Conservation (phyloP, 192 early-diverging fungal genomes). For the Backusella mclennaniae region DNA sequence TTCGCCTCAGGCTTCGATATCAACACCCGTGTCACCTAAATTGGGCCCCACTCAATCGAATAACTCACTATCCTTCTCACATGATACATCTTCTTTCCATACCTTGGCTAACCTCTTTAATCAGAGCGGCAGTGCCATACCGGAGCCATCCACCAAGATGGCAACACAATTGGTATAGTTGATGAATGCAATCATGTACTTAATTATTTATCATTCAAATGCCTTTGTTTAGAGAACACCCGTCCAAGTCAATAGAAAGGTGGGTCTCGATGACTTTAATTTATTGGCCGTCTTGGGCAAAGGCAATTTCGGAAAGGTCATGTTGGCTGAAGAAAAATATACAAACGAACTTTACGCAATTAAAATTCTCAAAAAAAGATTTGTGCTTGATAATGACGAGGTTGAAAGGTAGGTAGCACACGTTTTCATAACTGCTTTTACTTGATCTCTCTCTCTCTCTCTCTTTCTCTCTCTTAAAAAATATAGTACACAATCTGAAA, state of each 20-base stretch:
- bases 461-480: background rate
- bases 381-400: constrained; percentile 97
- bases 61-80: background rate
- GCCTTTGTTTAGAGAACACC: constrained; percentile 21
- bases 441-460: too few relatives aligned
- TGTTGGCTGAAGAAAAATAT: constrained; percentile 93
- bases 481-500: constrained; percentile 82
- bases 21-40: constrained; percentile 1
- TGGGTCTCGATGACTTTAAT: constrained; percentile 90
- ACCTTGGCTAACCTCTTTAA: background rate
- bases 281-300: constrained; percentile 95
- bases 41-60: background rate
- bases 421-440: background rate
- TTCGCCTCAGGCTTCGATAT: constrained; percentile 2
- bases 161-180: background rate
- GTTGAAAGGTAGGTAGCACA: constrained; percentile 62
- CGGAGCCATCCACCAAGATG: background rate
- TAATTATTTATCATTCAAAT: background rate
- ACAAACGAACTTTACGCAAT: constrained; percentile 88
- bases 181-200: background rate
- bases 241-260: constrained; percentile 48
- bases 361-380: constrained; percentile 98
- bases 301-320: constrained; percentile 97
- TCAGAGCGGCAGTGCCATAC: background rate
- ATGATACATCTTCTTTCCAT: constrained; percentile 6